These are phyloP conservation scores for Clarkia xantiana DNA, from an alignment of 345 rosid genomes.

Conservation along the genomic window DNA sequence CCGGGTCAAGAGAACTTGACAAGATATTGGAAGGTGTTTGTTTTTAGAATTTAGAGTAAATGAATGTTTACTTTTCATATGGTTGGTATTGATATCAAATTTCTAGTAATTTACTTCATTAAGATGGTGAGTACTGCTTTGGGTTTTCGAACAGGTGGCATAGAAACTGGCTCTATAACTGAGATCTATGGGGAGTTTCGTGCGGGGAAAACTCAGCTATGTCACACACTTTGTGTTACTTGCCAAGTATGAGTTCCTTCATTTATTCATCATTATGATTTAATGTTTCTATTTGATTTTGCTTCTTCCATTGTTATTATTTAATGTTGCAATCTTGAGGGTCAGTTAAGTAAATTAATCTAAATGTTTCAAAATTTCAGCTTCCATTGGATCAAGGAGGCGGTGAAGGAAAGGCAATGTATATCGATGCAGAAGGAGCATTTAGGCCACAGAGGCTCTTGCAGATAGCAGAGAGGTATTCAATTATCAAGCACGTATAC, in stretches of 20 bases:
- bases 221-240: conserved; percentile 94
- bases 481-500: too few species aligned
- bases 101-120: not conserved
- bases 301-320: not conserved
- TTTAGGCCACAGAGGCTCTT: conserved; percentile 90
- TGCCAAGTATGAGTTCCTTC: conserved; percentile 55
- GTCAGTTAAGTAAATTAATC: too few species aligned
- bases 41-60: not conserved
- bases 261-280: conserved; percentile 1
- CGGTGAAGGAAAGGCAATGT: conserved; percentile 96
- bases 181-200: conserved; percentile 96
- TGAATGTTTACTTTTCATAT: not conserved
- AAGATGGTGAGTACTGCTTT: not conserved
- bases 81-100: not conserved
- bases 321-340: not conserved
- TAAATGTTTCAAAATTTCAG: conserved; percentile 21
- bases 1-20: conserved; percentile 92
- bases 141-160: conserved; percentile 42
- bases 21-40: conserved; percentile 70
- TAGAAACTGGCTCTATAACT: conserved; percentile 94
- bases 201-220: conserved; percentile 92
- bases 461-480: conserved; percentile 85
- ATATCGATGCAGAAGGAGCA: conserved; percentile 97
- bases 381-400: conserved; percentile 99
- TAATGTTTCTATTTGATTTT: not conserved